A percentile compares a stretch with the other conserved stretches of the same genome.
Conservation (phyloP, 768 basidiomycete genomes). For the Tephrocybe sp. region DNA sequence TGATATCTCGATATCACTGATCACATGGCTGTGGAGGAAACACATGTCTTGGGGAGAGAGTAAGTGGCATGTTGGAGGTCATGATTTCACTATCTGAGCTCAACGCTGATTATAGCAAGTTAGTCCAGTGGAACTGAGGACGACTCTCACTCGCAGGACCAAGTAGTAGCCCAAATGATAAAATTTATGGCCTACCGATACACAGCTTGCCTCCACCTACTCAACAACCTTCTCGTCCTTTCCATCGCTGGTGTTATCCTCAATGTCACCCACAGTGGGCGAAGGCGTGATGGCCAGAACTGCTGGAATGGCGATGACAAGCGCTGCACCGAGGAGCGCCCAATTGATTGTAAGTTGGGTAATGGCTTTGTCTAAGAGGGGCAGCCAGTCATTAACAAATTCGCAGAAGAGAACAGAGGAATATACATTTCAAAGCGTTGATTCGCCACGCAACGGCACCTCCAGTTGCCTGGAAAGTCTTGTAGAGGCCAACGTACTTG, state of each 20-base stretch:
- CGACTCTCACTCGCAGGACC: no score
- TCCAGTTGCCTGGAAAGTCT: constrained; percentile 28
- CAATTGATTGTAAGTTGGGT: constrained; percentile 27
- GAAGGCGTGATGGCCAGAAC: constrained; percentile 27
- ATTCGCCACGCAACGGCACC: constrained; percentile 30
- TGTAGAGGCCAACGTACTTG: constrained; percentile 30
- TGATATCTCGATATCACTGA: no score
- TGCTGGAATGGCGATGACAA: constrained; percentile 24
- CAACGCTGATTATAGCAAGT: no score
- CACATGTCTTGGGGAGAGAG: no score
- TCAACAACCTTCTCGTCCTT: constrained; percentile 2
- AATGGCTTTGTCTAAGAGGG: constrained; percentile 18
- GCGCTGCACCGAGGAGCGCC: constrained; percentile 24
- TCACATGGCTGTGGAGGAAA: no score
- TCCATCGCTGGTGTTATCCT: not conserved
- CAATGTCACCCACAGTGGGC: constrained; percentile 7
- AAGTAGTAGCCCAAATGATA: not conserved
- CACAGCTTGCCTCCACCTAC: not conserved
- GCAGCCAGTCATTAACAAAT: not conserved
- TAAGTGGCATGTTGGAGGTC: no score
- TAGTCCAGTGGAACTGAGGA: no score
- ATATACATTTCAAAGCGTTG: constrained; percentile 27
- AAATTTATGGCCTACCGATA: not conserved
- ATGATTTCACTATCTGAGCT: no score
- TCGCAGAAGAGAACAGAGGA: not conserved